A percentile compares a stretch with the other conserved stretches of the same genome.
Conservation (phyloP, 2,329 filamentous ascomycete species). For the Colletotrichum karsti region DNA sequence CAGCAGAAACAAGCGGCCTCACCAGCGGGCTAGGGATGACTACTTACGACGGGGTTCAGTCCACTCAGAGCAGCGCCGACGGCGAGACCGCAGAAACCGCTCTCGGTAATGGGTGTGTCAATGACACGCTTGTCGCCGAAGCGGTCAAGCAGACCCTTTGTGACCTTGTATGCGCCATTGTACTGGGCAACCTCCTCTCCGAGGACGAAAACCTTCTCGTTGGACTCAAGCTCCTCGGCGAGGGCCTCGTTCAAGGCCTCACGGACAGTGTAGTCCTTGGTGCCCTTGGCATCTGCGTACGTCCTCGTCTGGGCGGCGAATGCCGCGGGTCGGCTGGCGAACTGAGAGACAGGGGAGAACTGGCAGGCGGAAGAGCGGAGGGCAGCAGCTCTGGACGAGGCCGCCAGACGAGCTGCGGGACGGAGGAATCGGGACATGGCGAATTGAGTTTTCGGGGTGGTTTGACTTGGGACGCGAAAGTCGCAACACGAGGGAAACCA, state of each 20-base stretch:
- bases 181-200: constrained; percentile 99
- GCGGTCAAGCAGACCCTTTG: constrained; percentile 94
- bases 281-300: constrained; percentile 66
- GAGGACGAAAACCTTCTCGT: constrained; percentile 94
- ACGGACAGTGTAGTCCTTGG: constrained; percentile 95
- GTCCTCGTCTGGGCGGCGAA: constrained; percentile 58
- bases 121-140: constrained; percentile 98
- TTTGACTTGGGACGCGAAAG: background rate
- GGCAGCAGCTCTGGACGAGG: constrained; percentile 48
- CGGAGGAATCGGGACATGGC: constrained; percentile 61
- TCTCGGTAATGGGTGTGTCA: constrained; percentile 98
- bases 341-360: constrained; percentile 44
- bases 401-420: constrained; percentile 58
- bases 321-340: constrained; percentile 43
- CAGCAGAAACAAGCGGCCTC: background rate
- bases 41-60: constrained; percentile 88
- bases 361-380: constrained; percentile 42
- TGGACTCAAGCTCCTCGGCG: constrained; percentile 93
- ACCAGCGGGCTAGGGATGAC: background rate
- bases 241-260: constrained; percentile 98
- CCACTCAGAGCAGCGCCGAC: constrained; percentile 95
- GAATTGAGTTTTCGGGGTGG: constrained; percentile 21
- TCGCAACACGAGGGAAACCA: constrained; percentile 9
- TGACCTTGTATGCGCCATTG: constrained; percentile 99
- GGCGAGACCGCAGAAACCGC: constrained; percentile 91